A percentile compares a stretch with the other conserved stretches of the same genome.
Evolutionary conservation across 2,329 filamentous ascomycete species (phyloP).

Genomic region (Trichoderma asperellum): DNA sequence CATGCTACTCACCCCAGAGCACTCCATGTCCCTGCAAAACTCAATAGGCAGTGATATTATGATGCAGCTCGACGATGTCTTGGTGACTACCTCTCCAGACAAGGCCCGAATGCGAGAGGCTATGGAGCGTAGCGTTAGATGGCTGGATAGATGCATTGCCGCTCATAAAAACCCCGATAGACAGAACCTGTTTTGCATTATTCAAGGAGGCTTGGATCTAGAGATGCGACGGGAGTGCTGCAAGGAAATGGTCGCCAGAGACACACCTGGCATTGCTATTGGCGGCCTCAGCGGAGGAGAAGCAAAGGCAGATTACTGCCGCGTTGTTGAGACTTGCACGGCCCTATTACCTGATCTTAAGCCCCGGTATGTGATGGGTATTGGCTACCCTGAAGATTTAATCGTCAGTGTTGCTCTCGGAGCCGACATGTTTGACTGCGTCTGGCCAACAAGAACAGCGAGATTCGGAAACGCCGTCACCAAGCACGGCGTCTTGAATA

Average conservation of each 20-base stretch:
- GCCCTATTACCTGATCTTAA: conserved; percentile 83
- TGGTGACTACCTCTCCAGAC: conserved; percentile 94
- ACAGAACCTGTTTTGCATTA: conserved; percentile 98
- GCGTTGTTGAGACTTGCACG: conserved; percentile 86
- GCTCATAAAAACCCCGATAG: conserved; percentile 80
- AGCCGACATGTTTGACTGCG: conserved; percentile 99
- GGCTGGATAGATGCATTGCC: conserved; percentile 92
- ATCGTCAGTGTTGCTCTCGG: conserved; percentile 91
- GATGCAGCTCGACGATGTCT: conserved; percentile 98
- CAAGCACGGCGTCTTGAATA: conserved; percentile 76
- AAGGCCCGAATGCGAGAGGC: conserved; percentile 85
- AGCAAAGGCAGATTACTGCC: conserved; percentile 89
- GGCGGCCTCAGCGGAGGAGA: conserved; percentile 94
- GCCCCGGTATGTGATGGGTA: conserved; percentile 98
- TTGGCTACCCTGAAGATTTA: conserved; percentile 95
- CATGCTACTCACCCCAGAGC: conserved; percentile 96
- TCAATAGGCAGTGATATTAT: conserved; percentile 98
- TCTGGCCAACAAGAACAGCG: conserved; percentile 96
- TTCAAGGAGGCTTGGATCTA: conserved; percentile 91
- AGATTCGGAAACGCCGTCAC: conserved; percentile 96
- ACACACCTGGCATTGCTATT: conserved; percentile 96
- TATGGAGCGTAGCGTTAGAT: conserved; percentile 91
- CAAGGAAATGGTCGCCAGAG: conserved; percentile 80
- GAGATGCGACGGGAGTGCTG: conserved; percentile 85
- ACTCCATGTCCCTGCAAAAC: conserved; percentile 95